A percentile compares a stretch with the other conserved stretches of the same genome.
Conservation (phyloP, 805 yeast species). For the Kockiozyma suomiensis region DNA sequence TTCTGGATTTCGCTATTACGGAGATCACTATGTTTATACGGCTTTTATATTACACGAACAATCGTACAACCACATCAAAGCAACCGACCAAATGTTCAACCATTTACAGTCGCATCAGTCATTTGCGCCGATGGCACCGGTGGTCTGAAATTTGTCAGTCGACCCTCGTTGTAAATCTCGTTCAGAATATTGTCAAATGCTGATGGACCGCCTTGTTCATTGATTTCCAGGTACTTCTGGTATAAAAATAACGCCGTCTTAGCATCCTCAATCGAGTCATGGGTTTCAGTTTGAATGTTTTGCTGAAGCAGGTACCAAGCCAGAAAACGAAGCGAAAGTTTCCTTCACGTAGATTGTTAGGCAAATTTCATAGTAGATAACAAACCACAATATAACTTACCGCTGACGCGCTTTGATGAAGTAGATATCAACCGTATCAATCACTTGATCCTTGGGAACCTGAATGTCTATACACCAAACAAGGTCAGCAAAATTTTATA, state of each 20-base stretch:
- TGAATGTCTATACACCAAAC: constrained; percentile 53
- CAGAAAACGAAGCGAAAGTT: constrained; percentile 79
- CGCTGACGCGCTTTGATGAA: constrained; percentile 75
- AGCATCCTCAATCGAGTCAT: constrained; percentile 97
- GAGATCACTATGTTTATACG: background rate
- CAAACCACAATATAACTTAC: background rate
- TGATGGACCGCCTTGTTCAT: constrained; percentile 48
- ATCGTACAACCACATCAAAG: background rate
- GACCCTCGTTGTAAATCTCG: constrained; percentile 58
- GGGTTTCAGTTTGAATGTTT: constrained; percentile 88
- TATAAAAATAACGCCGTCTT: constrained; percentile 78
- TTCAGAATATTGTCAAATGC: constrained; percentile 63
- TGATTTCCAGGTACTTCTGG: constrained; percentile 67
- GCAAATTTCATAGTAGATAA: background rate
- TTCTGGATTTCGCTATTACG: background rate
- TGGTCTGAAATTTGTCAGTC: constrained; percentile 43
- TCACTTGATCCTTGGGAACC: constrained; percentile 80
- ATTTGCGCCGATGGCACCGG: constrained; percentile 33
- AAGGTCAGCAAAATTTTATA: background rate
- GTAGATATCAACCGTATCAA: constrained; percentile 84
- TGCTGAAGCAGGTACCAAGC: constrained; percentile 76
- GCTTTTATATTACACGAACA: background rate
- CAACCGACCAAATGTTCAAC: too few species aligned
- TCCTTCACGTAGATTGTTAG: constrained; percentile 37
- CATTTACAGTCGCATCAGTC: background rate